These are phyloP conservation scores for Myxozyma melibiosi DNA, from an alignment of 805 yeast genomes.

Conservation along the genomic window DNA sequence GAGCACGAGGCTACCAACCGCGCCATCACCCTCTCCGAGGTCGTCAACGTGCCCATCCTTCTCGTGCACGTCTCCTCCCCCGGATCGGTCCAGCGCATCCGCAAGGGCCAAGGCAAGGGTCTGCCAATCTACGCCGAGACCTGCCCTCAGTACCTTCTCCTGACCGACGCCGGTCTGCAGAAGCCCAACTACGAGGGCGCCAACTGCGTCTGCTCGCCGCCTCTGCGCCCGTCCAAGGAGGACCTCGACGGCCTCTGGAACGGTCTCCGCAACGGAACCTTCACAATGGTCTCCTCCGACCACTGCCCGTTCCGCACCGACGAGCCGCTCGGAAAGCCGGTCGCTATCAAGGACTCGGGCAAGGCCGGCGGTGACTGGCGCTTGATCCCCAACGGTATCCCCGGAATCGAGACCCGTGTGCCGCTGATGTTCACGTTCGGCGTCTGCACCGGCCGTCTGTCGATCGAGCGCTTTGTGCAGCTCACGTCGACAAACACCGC, in stretches of 20 bases:
- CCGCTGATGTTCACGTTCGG: slow-evolving; percentile 50
- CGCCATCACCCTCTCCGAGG: slow-evolving; percentile 49
- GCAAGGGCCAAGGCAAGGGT: slow-evolving; percentile 48
- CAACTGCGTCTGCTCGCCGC: slow-evolving; percentile 55
- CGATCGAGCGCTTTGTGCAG: slow-evolving; percentile 52
- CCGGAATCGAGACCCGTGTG: slow-evolving; percentile 54
- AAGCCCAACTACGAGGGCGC: slow-evolving; percentile 51
- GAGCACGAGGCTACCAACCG: slow-evolving; percentile 57
- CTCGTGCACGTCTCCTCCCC: slow-evolving; percentile 55
- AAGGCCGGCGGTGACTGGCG: slow-evolving; percentile 35
- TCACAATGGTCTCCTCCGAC: slow-evolving; percentile 51
- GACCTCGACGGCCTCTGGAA: slow-evolving; percentile 53
- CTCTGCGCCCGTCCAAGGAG: slow-evolving; percentile 47
- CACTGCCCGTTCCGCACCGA: slow-evolving; percentile 53
- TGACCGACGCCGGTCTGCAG: slow-evolving; percentile 47
- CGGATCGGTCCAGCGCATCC: slow-evolving; percentile 48
- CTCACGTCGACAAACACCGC: slow-evolving; percentile 53
- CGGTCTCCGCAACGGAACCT: slow-evolving; percentile 52
- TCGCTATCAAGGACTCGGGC: slow-evolving; percentile 38
- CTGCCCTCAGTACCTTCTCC: slow-evolving; percentile 54
- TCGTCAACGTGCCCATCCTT: slow-evolving; percentile 51
- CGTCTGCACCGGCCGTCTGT: slow-evolving; percentile 47
- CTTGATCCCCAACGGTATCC: slow-evolving; percentile 52
- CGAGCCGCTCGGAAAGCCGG: slow-evolving; percentile 48
- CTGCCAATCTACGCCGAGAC: slow-evolving; percentile 54